These are phyloP conservation scores for Penicillium sp. DNA, from an alignment of 2,329 filamentous ascomycete species.

Conservation along the genomic window DNA sequence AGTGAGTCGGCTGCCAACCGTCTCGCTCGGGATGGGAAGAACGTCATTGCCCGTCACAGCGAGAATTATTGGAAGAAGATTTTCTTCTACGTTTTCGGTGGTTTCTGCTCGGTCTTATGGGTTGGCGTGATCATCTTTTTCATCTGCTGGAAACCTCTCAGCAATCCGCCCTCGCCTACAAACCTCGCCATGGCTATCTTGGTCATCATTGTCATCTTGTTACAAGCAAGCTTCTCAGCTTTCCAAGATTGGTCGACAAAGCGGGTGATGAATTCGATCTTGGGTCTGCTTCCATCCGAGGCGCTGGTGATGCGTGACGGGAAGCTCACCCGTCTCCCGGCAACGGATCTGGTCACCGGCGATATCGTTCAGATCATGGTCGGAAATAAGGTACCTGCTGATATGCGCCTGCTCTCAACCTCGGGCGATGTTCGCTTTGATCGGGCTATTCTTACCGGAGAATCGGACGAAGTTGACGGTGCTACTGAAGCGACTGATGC, in stretches of 20 bases:
- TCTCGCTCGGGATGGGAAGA: conserved; percentile 63
- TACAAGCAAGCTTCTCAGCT: conserved; percentile 67
- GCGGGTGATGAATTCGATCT: conserved; percentile 75
- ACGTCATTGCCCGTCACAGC: conserved; percentile 64
- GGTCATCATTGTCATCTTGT: conserved; percentile 66
- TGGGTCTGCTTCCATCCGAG: conserved; percentile 70
- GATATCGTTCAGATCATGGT: conserved; percentile 68
- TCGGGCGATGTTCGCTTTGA: conserved; percentile 73
- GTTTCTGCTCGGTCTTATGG: conserved; percentile 73
- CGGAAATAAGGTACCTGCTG: conserved; percentile 73
- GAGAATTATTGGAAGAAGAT: conserved; percentile 60
- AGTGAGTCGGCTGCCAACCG: conserved; percentile 56
- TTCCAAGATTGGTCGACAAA: conserved; percentile 75
- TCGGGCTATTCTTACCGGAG: conserved; percentile 70
- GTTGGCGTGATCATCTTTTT: conserved; percentile 71
- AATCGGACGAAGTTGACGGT: conserved; percentile 65
- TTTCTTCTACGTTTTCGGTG: conserved; percentile 71
- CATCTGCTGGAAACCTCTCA: conserved; percentile 72
- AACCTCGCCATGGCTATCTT: conserved; percentile 73
- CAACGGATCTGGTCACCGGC: conserved; percentile 68
- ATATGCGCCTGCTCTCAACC: conserved; percentile 67
- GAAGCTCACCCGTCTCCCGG: conserved; percentile 50
- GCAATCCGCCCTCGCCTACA: conserved; percentile 65
- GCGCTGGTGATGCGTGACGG: conserved; percentile 67
- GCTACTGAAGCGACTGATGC: conserved; percentile 64